Base-by-base conservation (phyloP, 2,329 filamentous ascomycete species). In the Colletotrichum australisinense region DNA sequence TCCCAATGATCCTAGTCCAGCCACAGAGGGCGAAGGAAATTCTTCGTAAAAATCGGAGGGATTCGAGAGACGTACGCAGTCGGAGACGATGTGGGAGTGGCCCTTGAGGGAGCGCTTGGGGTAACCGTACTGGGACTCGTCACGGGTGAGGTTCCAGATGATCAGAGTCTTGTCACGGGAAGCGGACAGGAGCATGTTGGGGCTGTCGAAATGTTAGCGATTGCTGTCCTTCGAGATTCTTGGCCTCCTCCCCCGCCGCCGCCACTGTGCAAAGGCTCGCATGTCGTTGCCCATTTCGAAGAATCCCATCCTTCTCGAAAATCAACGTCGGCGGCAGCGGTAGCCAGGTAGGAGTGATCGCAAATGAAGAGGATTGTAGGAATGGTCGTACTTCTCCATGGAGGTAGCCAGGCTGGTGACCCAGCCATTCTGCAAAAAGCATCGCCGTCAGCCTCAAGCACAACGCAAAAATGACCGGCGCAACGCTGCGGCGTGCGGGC, bases 111-210 rank as follows among this genome's bases (percentile, higher is more conserved):
- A 97, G 89, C 97, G 93, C 93, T 99, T 98, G 84, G 97, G 97
- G 92, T 98, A 98, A 82, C 97, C 97, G 91, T 98, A 99, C 85
- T 94, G 93, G 86, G 93, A 92, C 90, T 98, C 97, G 88, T 98
- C 95, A 88, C 97, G 96, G 87, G 97, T 98, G 84, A 99, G 92
- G 92, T 98, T 98, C 97, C 97, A 99, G 92, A 99, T 97, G 90
- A 99, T 99, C 86, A 99, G 91, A 80, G 94, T 94, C 94, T 98
- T 98, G 92, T 99, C 97, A 89, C 97, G 95, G 85, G 92, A 95
- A 84, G 91, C 96, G 80, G 97, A 99, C 83, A 99, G 93, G 86
- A 99, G 95, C 96, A 99, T 98, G 92, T 99, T 98, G 84, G 97
- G 97, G 94, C 95, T 91, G 80, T 72, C 77, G 71, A 75, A 76